phyloP scores from a whole-genome alignment of 2,329 filamentous ascomycete genomes.

The Colletotrichum lini region DNA sequence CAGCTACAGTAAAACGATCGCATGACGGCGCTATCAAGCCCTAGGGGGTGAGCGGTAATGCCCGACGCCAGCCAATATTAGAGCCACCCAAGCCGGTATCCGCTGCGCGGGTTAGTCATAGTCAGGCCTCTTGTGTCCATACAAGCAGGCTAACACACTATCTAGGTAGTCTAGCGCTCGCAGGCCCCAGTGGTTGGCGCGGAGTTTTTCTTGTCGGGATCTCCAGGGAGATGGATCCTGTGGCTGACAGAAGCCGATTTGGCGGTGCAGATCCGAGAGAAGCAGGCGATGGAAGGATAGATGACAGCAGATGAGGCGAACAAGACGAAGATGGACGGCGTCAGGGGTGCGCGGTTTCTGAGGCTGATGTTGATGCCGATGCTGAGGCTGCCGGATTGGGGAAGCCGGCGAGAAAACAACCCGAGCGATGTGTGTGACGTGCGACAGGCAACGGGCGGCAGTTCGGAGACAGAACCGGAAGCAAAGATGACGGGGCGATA shows the following conservation, averaged over 20 bases:
- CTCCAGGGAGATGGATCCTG: conserved; percentile 9
- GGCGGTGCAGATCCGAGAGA: conserved; percentile 21
- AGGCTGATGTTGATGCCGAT: too few species aligned
- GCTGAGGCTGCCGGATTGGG: conserved; percentile 7
- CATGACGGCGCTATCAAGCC: background rate
- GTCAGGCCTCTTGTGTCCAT: background rate
- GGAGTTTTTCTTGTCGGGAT: conserved; percentile 5
- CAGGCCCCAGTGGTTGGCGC: conserved; percentile 13
- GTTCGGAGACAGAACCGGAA: background rate
- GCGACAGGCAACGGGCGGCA: too few species aligned
- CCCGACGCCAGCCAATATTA: conserved; percentile 11
- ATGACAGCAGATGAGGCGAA: conserved; percentile 29
- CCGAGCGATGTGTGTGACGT: conserved; percentile 12
- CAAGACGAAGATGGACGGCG: background rate
- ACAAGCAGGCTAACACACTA: too few species aligned
- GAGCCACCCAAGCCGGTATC: conserved; percentile 13
- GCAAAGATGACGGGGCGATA: background rate
- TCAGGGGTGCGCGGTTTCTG: conserved; percentile 12
- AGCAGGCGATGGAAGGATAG: conserved; percentile 4
- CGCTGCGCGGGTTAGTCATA: conserved; percentile 15
- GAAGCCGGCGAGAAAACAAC: conserved; percentile 1
- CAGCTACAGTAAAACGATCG: conserved; percentile 1
- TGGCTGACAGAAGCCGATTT: conserved; percentile 30
- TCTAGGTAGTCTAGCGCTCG: conserved; percentile 4
- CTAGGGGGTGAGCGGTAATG: conserved; percentile 16